phyloP scores from a whole-genome alignment of 805 yeast species.

The Yamadazyma ubonensis region DNA sequence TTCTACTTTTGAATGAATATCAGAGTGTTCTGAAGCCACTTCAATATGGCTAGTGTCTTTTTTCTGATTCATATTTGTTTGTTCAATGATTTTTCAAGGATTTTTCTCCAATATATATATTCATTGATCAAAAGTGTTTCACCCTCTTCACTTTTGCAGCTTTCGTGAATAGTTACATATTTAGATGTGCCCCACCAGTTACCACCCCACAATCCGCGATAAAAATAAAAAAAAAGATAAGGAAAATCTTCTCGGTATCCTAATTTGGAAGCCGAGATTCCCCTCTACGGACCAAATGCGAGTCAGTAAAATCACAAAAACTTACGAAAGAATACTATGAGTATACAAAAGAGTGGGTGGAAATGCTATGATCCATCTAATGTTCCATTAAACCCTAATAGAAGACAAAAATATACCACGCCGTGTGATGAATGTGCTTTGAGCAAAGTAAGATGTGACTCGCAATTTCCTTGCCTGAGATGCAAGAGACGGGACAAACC shows the following conservation, averaged over 20 bases:
- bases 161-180: neutral
- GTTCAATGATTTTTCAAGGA: neutral
- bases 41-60: neutral
- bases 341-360: neutral
- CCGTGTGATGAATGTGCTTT: conserved; percentile 40
- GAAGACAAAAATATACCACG: conserved; percentile 21
- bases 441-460: conserved; percentile 32
- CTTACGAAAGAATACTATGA: neutral
- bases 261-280: neutral
- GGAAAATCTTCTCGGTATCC: conserved; percentile 1
- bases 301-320: neutral
- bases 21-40: neutral
- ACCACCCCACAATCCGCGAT: neutral
- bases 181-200: neutral
- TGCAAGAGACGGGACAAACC: conserved; percentile 24
- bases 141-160: neutral
- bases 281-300: neutral
- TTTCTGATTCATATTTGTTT: neutral
- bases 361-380: conserved; percentile 3
- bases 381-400: neutral
- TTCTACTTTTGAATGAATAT: neutral
- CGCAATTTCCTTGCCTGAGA: conserved; percentile 26
- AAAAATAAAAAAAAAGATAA: neutral
- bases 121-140: neutral
- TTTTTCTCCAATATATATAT: neutral